These are phyloP conservation scores for Saturnispora quitensis DNA, from an alignment of 805 yeast species.

Conservation along the genomic window DNA sequence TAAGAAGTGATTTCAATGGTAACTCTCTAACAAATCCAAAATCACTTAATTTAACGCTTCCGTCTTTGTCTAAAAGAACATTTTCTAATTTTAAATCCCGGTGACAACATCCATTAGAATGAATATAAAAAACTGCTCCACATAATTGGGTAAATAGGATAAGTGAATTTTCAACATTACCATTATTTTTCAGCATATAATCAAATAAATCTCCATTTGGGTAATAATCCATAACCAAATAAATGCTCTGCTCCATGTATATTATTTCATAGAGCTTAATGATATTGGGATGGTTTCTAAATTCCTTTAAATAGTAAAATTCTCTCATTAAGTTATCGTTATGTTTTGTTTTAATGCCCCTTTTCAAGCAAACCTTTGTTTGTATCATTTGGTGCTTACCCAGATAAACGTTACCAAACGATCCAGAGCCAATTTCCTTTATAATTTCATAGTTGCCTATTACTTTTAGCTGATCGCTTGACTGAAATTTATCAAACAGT, in stretches of 20 bases:
- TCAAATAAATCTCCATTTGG: constrained; percentile 72
- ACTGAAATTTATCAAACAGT: constrained; percentile 28
- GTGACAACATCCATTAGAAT: constrained; percentile 74
- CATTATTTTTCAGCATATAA: constrained; percentile 39
- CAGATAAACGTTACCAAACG: constrained; percentile 85
- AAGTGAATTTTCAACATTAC: constrained; percentile 44
- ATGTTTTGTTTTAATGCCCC: constrained; percentile 40
- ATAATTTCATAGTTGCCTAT: constrained; percentile 76
- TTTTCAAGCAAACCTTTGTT: constrained; percentile 75
- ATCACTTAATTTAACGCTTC: constrained; percentile 72
- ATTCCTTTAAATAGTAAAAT: constrained; percentile 77
- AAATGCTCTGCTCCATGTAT: constrained; percentile 67
- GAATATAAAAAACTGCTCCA: constrained; percentile 70
- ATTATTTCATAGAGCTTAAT: constrained; percentile 81
- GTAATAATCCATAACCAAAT: constrained; percentile 88
- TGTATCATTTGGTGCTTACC: constrained; percentile 72
- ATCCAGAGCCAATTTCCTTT: constrained; percentile 79
- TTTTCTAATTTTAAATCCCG: constrained; percentile 94
- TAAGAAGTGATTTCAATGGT: constrained; percentile 36
- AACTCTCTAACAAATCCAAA: constrained; percentile 89
- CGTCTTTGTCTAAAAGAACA: constrained; percentile 51
- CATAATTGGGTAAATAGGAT: constrained; percentile 54
- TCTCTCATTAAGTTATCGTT: constrained; percentile 88
- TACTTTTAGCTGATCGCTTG: constrained; percentile 38
- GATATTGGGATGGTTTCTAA: constrained; percentile 67